phyloP scores from a whole-genome alignment of 2,329 filamentous ascomycete genomes.

The Diplodia sapinea region DNA sequence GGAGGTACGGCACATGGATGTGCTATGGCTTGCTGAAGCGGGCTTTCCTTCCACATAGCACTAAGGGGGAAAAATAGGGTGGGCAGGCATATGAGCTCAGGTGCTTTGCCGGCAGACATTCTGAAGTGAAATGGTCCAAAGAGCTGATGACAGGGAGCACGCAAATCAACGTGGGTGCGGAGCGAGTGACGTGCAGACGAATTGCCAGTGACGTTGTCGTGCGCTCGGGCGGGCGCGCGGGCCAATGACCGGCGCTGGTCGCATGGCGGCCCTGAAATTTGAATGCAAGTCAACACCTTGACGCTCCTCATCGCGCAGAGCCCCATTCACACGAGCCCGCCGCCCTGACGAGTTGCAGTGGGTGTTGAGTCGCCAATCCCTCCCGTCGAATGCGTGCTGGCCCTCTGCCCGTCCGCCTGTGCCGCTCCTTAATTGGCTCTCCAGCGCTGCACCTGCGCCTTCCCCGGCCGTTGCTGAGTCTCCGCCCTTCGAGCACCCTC shows the following conservation, averaged over 20 bases:
- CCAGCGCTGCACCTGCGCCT: constrained; percentile 3
- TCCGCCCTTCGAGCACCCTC: constrained; percentile 2
- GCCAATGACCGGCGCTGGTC: constrained; percentile 19
- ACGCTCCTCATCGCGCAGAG: constrained; percentile 22
- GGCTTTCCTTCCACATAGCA: not conserved
- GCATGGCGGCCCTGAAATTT: constrained; percentile 26
- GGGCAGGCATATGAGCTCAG: not conserved
- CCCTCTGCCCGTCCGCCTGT: constrained; percentile 22
- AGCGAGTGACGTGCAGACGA: constrained; percentile 21
- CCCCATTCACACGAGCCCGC: constrained; percentile 19
- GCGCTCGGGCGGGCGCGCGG: constrained; percentile 20
- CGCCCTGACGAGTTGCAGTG: constrained; percentile 9
- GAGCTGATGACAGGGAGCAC: constrained; percentile 2
- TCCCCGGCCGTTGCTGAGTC: constrained; percentile 13
- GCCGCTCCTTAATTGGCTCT: constrained; percentile 22
- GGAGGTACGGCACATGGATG: not conserved
- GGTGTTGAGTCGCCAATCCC: constrained; percentile 16
- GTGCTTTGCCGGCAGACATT: not conserved
- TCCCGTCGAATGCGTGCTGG: constrained; percentile 30
- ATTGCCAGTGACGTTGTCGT: constrained; percentile 22
- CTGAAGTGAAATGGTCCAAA: not conserved
- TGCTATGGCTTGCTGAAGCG: not conserved
- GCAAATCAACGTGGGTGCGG: not conserved
- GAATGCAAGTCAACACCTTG: constrained; percentile 28
- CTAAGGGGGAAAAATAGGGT: not conserved